Base-by-base conservation (phyloP, 2,329 filamentous ascomycete species). In the Hypoxylon sp. region DNA sequence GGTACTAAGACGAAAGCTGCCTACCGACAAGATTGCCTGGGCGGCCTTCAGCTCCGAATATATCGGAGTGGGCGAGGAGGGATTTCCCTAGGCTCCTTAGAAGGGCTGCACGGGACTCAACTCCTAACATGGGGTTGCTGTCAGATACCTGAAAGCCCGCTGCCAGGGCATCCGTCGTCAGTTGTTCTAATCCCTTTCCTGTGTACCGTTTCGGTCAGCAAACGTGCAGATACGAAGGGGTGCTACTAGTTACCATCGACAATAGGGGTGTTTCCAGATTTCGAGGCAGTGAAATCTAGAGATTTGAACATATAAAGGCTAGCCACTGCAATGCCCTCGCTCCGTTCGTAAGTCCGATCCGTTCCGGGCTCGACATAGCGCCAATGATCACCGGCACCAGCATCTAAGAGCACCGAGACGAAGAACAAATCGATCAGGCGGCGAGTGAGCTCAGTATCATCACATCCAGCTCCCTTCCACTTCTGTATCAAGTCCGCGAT, bases 361-460 rank as follows among this genome's bases (percentile, higher is more conserved):
- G 46, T 55, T 2, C 55, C 55, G 9, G 61, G 61, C 41, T 64
- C 61, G 7, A 53, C 55, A 17, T 41, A 64, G 1, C 43, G 38
- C 61, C 61, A 64, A 7, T 34, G 50, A 14, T 64, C 61, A n/a
- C 61, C 61, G 2, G 61, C 61, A 1, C 61, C 61, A 1, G 61
- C 61, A 19, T 64, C 61, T 23, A 64, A 17, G 9, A 64, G 34
- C 21, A 64, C 61, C 4, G 61, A 64, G 21, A 64, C 61, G 45
- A 94, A 82, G 80, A 94, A 94, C 36, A 95, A 85, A 73, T 94
- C 92, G 65, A 95, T 86, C 68, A 95, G 81, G 68, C 93, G 87
- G 69, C 92, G 89, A 65, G 91, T 93, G 68, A 89, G 88, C 80
- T 95, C 92, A 62, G 89, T 88, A 69, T 84, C 87, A 78, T 96